These are phyloP conservation scores for Ascochyta viciae-villosae DNA, from an alignment of 2,329 filamentous ascomycete species.

Conservation along the genomic window DNA sequence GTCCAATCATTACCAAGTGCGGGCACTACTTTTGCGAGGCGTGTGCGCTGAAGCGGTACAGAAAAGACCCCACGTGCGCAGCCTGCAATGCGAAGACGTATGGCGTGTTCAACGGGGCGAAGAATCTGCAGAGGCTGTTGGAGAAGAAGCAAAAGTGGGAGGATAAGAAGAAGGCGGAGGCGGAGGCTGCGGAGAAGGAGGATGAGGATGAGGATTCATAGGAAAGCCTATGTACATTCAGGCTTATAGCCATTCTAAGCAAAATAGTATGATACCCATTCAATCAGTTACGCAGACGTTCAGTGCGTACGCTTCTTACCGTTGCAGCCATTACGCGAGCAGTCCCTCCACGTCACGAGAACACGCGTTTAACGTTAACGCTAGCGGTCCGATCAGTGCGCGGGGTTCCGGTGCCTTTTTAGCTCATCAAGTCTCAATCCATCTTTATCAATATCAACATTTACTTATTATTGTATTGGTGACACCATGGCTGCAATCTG, in stretches of 20 bases:
- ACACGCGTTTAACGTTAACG: constrained; percentile 10
- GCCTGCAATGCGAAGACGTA: constrained; percentile 85
- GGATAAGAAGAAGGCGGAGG: constrained; percentile 64
- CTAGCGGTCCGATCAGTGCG: constrained; percentile 8
- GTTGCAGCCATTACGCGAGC: background rate
- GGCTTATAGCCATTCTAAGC: background rate
- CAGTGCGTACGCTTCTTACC: too few species aligned
- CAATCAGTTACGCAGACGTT: too few species aligned
- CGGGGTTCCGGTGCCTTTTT: background rate
- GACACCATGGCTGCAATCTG: constrained; percentile 22
- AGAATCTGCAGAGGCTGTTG: constrained; percentile 79
- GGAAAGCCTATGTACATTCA: background rate
- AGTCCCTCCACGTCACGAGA: constrained; percentile 7
- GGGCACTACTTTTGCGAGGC: constrained; percentile 95
- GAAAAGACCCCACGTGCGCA: constrained; percentile 85
- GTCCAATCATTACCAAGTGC: constrained; percentile 86
- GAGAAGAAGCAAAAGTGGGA: constrained; percentile 73
- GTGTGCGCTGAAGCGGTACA: constrained; percentile 86
- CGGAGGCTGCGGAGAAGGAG: constrained; percentile 54
- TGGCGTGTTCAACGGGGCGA: constrained; percentile 89
- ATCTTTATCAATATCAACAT: background rate
- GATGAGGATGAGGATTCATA: constrained; percentile 29
- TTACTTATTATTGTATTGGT: background rate
- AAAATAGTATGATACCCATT: constrained; percentile 8
- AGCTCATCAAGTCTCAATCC: background rate